Evolutionary conservation across 2,329 filamentous ascomycete species (phyloP).

Genomic region (Aureobasidium lini): DNA sequence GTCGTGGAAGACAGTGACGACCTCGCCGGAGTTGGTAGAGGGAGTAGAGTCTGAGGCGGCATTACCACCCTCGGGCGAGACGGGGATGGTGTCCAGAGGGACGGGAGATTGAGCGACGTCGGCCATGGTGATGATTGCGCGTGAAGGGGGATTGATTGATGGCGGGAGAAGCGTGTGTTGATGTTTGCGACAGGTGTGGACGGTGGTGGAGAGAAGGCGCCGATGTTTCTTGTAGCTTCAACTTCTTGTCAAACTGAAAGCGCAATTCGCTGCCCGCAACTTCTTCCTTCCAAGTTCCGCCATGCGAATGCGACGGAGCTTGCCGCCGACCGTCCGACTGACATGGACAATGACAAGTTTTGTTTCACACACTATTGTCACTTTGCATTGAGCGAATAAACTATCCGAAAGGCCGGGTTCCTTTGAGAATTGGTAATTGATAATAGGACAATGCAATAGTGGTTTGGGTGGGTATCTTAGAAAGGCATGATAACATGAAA

Average conservation of each 20-base stretch:
- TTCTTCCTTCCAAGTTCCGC: background rate
- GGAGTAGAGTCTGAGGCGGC: constrained; percentile 37
- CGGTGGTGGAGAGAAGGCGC: background rate
- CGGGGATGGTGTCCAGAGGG: constrained; percentile 48
- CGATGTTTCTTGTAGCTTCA: background rate
- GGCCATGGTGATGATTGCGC: constrained; percentile 23
- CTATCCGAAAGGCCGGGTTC: background rate
- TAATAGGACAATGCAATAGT: background rate
- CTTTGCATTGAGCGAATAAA: background rate
- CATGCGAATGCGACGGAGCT: background rate
- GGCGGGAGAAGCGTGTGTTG: background rate
- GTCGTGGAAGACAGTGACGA: constrained; percentile 94
- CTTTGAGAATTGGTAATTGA: background rate
- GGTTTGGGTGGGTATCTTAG: background rate
- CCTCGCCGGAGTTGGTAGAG: constrained; percentile 43
- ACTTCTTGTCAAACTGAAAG: background rate
- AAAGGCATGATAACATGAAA: background rate
- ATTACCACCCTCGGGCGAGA: constrained; percentile 43
- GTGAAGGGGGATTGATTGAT: background rate
- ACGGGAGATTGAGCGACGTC: constrained; percentile 40
- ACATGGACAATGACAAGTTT: background rate
- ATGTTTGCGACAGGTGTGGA: background rate
- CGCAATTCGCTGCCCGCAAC: background rate
- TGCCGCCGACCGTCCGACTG: background rate
- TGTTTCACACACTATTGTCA: background rate